phyloP scores from a whole-genome alignment of 164 flowering plant species.

The Macadamia tetraphylla region DNA sequence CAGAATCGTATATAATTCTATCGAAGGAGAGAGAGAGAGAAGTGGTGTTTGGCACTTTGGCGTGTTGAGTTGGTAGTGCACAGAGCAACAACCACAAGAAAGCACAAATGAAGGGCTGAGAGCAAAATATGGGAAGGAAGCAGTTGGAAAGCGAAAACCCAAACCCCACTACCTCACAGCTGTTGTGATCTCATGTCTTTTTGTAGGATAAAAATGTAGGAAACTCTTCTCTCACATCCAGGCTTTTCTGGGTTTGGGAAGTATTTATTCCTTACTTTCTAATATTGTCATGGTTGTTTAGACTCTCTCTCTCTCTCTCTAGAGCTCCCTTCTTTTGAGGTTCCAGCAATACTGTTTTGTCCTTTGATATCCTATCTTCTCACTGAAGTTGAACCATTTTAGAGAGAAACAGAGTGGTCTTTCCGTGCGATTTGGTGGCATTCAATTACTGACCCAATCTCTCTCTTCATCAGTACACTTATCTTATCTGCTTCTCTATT shows the following conservation, averaged over 20 bases:
- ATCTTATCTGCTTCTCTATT: conserved; percentile 16
- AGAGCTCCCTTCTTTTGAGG: background rate
- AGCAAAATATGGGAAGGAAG: conserved; percentile 1
- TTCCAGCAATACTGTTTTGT: conserved; percentile 14
- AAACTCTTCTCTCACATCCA: conserved; percentile 1
- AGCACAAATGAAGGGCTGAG: background rate
- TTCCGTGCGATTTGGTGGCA: conserved; percentile 22
- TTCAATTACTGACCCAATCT: conserved; percentile 17
- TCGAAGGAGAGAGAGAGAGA: background rate
- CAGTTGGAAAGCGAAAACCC: conserved; percentile 7
- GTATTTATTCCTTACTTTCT: background rate
- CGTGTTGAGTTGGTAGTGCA: conserved; percentile 26
- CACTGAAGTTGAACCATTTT: background rate
- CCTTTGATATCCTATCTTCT: conserved; percentile 25
- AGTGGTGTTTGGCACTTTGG: conserved; percentile 7
- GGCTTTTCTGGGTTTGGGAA: conserved; percentile 1
- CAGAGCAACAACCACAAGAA: conserved; percentile 10
- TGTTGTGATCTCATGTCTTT: conserved; percentile 16
- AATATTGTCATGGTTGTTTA: background rate
- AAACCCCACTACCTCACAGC: conserved; percentile 1
- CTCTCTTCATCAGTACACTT: conserved; percentile 3
- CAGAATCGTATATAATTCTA: background rate
- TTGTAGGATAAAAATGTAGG: background rate
- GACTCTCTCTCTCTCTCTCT: no score
- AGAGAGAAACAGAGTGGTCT: conserved; percentile 3